Conservation (phyloP, 495 filamentous ascomycete genomes). For the Tuber borchii region DNA sequence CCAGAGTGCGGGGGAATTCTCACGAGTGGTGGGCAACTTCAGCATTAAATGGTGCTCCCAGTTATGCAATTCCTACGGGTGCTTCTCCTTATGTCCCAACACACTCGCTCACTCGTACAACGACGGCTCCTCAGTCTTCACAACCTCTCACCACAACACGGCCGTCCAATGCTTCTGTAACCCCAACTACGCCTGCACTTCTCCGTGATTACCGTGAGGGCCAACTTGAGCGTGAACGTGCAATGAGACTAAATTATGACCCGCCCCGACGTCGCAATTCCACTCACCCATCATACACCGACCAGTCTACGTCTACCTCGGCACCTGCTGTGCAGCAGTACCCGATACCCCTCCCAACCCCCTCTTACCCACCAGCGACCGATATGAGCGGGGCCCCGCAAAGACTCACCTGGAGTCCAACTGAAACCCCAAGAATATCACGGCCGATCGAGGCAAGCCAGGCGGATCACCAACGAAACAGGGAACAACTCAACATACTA, state of each 20-base stretch:
- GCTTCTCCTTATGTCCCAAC: constrained; percentile 14
- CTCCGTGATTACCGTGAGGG: constrained; percentile 38
- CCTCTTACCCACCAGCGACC: constrained; percentile 9
- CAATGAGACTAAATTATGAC: constrained; percentile 35
- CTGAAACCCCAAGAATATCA: constrained; percentile 16
- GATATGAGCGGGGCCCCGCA: constrained; percentile 16
- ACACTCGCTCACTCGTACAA: constrained; percentile 10
- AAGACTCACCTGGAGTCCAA: constrained; percentile 29
- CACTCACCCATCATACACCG: constrained; percentile 38
- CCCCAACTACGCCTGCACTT: constrained; percentile 32
- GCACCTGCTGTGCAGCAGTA: constrained; percentile 12
- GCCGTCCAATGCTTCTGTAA: constrained; percentile 1
- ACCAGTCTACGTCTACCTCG: constrained; percentile 31
- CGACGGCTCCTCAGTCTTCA: constrained; percentile 22
- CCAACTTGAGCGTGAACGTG: constrained; percentile 27
- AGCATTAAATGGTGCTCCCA: constrained; percentile 13
- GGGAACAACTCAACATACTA: constrained; percentile 30
- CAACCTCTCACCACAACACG: constrained; percentile 8
- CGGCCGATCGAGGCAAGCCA: constrained; percentile 31
- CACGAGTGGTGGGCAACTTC: constrained; percentile 33
- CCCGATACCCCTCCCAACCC: constrained; percentile 13
- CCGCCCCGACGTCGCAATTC: constrained; percentile 38
- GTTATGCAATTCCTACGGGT: constrained; percentile 15
- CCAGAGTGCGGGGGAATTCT: constrained; percentile 33
- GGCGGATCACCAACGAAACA: constrained; percentile 33